Conservation (phyloP, 1,284 basidiomycete species). For the Wolfiporia cocos region DNA sequence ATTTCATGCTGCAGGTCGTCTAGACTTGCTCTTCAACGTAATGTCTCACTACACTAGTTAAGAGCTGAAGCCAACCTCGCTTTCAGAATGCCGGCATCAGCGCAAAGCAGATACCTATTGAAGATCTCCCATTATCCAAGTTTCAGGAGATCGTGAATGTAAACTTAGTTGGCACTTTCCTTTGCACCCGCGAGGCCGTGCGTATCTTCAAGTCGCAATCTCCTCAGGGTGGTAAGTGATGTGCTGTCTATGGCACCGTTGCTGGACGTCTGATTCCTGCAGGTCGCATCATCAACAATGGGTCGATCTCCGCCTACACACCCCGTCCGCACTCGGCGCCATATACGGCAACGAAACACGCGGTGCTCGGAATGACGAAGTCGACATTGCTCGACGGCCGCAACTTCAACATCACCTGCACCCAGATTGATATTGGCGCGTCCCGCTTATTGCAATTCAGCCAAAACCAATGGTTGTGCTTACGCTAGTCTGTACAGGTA, state of each 20-base stretch:
- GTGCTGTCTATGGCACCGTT: not conserved
- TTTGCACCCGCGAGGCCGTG: conserved; percentile 76
- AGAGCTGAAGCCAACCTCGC: not conserved
- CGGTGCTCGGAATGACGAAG: conserved; percentile 70
- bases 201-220: conserved; percentile 66
- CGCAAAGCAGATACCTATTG: conserved; percentile 45
- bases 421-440: conserved; percentile 76
- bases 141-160: conserved; percentile 64
- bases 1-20: conserved; percentile 38
- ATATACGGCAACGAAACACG: conserved; percentile 79
- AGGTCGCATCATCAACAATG: conserved; percentile 82
- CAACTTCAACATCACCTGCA: conserved; percentile 65
- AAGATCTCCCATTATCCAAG: conserved; percentile 53
- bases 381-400: conserved; percentile 73
- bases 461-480: not conserved
- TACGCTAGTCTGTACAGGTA: conserved; percentile 38
- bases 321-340: conserved; percentile 64
- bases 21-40: conserved; percentile 81
- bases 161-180: conserved; percentile 68
- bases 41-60: conserved; percentile 16
- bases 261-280: no score
- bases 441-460: not conserved
- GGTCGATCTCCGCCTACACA: conserved; percentile 69
- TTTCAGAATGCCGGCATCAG: conserved; percentile 62
- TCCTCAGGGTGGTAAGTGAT: conserved; percentile 59